Conservation (phyloP, 768 basidiomycete genomes). For the Rhodotorula taiwanensis region DNA sequence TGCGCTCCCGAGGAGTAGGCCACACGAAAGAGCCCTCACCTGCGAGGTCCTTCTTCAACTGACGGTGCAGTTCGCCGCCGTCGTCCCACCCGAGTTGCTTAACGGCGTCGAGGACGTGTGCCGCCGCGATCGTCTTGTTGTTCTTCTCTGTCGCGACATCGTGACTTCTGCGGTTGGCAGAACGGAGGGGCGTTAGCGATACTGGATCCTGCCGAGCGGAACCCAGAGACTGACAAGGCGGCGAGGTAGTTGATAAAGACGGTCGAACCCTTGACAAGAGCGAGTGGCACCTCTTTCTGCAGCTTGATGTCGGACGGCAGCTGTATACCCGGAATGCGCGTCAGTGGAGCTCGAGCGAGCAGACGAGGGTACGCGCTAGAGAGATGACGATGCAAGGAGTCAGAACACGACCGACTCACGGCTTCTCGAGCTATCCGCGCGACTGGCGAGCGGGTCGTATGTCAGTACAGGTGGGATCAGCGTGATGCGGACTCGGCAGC, state of each 20-base stretch:
- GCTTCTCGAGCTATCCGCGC: constrained; percentile 10
- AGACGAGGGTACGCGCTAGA: no score
- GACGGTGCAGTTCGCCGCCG: constrained; percentile 22
- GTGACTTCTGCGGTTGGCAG: constrained; percentile 22
- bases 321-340: constrained; percentile 48
- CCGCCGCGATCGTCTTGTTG: constrained; percentile 38
- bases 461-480: background rate
- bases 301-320: constrained; percentile 77
- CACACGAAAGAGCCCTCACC: constrained; percentile 10
- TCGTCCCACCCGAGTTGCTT: constrained; percentile 39
- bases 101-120: constrained; percentile 38
- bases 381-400: background rate
- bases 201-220: background rate
- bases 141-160: constrained; percentile 33
- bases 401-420: constrained; percentile 2
- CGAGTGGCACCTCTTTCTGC: constrained; percentile 79
- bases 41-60: constrained; percentile 33
- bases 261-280: constrained; percentile 79
- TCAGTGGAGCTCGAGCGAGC: background rate
- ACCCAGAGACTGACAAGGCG: constrained; percentile 47
- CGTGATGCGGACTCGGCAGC: background rate
- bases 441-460: background rate
- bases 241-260: constrained; percentile 93
- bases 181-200: background rate
- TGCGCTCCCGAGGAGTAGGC: background rate